These are phyloP conservation scores for Candolleomyces efflorescens DNA, from an alignment of 768 basidiomycete species.

Conservation along the genomic window DNA sequence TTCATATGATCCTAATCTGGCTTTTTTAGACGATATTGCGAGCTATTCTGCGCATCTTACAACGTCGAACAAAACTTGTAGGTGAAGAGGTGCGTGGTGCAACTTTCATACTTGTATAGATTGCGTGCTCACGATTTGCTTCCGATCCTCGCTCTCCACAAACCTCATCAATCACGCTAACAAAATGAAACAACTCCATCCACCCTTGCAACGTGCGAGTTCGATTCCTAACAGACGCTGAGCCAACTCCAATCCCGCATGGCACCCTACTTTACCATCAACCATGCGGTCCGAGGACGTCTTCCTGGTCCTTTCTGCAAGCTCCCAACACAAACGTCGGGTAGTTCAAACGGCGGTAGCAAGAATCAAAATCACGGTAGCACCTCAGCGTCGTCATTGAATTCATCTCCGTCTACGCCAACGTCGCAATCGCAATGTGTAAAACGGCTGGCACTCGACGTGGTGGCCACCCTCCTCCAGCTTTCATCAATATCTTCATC, in stretches of 20 bases:
- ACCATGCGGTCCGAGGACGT: constrained; percentile 69
- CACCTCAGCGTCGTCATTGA: too few relatives aligned
- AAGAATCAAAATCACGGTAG: too few relatives aligned
- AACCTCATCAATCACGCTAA: neutral
- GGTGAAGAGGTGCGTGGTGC: constrained; percentile 37
- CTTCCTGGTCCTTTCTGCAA: constrained; percentile 75
- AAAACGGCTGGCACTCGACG: constrained; percentile 53
- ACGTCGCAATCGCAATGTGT: neutral
- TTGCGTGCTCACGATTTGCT: neutral
- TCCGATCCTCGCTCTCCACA: neutral
- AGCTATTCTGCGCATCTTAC: constrained; percentile 57
- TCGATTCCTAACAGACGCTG: constrained; percentile 21
- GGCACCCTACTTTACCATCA: constrained; percentile 75
- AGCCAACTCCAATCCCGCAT: constrained; percentile 53
- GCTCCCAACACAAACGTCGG: constrained; percentile 33
- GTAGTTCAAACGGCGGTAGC: too few relatives aligned
- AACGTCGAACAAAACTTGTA: constrained; percentile 47
- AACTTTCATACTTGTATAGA: neutral
- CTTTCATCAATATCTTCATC: neutral
- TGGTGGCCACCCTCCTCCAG: constrained; percentile 35
- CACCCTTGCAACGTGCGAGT: neutral
- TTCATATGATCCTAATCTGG: neutral
- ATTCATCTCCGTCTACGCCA: too few relatives aligned
- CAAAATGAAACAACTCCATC: neutral
- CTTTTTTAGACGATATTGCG: constrained; percentile 48